Base-by-base conservation (phyloP, 2,329 filamentous ascomycete genomes). In the Biscogniauxia marginata region DNA sequence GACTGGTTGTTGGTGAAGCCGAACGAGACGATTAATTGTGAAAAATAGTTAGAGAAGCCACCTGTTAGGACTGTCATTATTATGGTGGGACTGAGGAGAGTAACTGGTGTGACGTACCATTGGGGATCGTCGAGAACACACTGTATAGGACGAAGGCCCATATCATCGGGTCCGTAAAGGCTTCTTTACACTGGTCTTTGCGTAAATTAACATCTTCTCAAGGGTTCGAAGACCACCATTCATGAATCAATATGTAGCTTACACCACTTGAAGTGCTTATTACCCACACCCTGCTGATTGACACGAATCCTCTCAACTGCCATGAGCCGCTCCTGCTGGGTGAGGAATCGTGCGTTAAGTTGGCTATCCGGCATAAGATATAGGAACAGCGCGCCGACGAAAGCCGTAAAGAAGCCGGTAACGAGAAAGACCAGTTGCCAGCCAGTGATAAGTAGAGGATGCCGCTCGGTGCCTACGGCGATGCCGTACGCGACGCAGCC, bases 201-300 rank as follows among this genome's bases (percentile, higher is more conserved):
- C 9, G 3, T 39, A 39, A 6, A n/a, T 39, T 16, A 39, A 16
- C n/a, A 8, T 39, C 2, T 16, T 2, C 9, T 39, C 13, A 9
- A 16, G 30, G 9, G 30, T 5, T 3, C 4, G 13, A 5, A 16
- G 13, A 4, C 9, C 5, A n/a, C 6, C 9, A 16, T 39, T 39
- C 13, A n/a, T 39, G 13, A 16, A 39, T 39, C 30, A 39, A n/a
- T 11, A 9, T n/a, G 13, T 16, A 39, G 30, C 30, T 39, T 39
- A 39, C 30, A 83, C 65, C 77, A 69, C 65, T 87, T 87, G 71
- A 84, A 87, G 60, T 88, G 82, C 71, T 86, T 86, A 63, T 88
- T 88, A 3, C 85, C 85, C 19, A 89, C 84, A 3, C 86, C 86
- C 66, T 88, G 85, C 58, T 86, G 80, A 59, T 89, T 89, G 25